Conservation (phyloP, 2,329 filamentous ascomycete species). For the Colletotrichum euphorbiae region DNA sequence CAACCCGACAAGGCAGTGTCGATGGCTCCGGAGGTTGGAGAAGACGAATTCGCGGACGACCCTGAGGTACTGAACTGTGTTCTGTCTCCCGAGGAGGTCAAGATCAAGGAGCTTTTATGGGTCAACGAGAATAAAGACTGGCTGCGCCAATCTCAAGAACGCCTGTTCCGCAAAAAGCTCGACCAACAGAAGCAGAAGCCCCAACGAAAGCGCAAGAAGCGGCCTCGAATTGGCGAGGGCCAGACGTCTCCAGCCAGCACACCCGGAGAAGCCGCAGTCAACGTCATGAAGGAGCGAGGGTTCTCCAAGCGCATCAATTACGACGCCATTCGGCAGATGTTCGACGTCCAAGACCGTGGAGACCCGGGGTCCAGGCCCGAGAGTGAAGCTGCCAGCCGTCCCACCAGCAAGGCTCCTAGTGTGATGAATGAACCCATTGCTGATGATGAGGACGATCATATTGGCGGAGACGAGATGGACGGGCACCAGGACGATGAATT, state of each 20-base stretch:
- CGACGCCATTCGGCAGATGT: conserved; percentile 69
- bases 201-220: conserved; percentile 65
- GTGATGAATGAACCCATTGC: conserved; percentile 52
- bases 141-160: conserved; percentile 86
- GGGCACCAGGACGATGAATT: conserved; percentile 48
- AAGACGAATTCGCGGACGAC: conserved; percentile 89
- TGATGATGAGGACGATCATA: conserved; percentile 49
- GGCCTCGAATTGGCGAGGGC: conserved; percentile 71
- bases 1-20: conserved; percentile 61
- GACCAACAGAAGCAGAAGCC: conserved; percentile 68
- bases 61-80: conserved; percentile 86
- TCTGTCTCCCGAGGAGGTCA: conserved; percentile 77
- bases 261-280: conserved; percentile 75
- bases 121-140: conserved; percentile 95
- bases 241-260: conserved; percentile 74
- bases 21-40: conserved; percentile 75
- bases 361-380: conserved; percentile 64
- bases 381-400: conserved; percentile 54
- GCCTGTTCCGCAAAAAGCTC: conserved; percentile 79
- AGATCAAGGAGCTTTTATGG: conserved; percentile 92
- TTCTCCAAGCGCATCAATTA: conserved; percentile 84
- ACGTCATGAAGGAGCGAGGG: conserved; percentile 74
- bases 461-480: conserved; percentile 42
- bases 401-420: conserved; percentile 50
- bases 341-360: conserved; percentile 58